Conservation (phyloP, 257 asterid species). For the Ilex asprella region DNA sequence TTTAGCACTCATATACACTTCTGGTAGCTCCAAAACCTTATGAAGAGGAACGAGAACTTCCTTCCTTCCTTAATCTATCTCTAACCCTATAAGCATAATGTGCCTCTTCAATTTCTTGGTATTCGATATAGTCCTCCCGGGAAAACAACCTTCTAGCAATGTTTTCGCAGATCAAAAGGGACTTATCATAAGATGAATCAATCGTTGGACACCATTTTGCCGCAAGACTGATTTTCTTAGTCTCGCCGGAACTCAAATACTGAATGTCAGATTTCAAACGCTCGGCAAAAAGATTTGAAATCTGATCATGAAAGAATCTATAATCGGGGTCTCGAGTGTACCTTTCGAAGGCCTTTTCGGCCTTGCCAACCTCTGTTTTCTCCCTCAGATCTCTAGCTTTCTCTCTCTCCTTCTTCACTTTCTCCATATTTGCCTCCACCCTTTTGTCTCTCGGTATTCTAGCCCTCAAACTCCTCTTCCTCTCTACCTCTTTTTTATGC, state of each 20-base stretch:
- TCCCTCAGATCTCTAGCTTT: constrained; percentile 29
- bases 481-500: constrained; percentile 13
- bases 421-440: constrained; percentile 8
- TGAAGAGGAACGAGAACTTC: constrained; percentile 53
- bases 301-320: constrained; percentile 32
- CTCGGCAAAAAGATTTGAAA: constrained; percentile 31
- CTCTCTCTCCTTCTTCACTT: constrained; percentile 23
- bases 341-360: constrained; percentile 8
- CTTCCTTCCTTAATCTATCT: constrained; percentile 44
- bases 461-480: neutral
- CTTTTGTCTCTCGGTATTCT: neutral
- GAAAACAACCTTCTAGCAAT: constrained; percentile 40
- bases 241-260: constrained; percentile 23
- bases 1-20: constrained; percentile 56
- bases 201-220: constrained; percentile 57
- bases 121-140: constrained; percentile 16
- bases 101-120: constrained; percentile 25
- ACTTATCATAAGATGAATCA: constrained; percentile 19
- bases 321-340: constrained; percentile 23
- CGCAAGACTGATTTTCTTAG: constrained; percentile 32
- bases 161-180: constrained; percentile 35
- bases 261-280: constrained; percentile 33
- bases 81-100: constrained; percentile 39
- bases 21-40: constrained; percentile 44
- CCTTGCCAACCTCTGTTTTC: constrained; percentile 20